Evolutionary conservation across 176 grass and related monocot species (phyloP).

Genomic region (Secale cereale): DNA sequence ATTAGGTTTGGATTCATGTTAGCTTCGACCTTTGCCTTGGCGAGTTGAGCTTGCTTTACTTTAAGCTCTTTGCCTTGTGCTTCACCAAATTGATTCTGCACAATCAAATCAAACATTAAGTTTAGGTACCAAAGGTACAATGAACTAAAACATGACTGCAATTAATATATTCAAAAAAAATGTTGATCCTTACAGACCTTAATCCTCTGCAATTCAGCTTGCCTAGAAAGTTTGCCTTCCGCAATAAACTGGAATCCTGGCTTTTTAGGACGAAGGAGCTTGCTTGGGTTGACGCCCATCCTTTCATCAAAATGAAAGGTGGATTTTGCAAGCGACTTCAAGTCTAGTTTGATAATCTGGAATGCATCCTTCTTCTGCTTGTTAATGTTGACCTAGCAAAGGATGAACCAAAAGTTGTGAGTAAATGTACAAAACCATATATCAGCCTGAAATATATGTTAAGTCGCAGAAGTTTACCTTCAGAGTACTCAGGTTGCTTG

Average conservation of each 20-base stretch:
- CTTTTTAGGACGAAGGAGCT: conserved; percentile 77
- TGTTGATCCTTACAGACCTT: conserved; percentile 38
- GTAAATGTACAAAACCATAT: conserved; percentile 8
- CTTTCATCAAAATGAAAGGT: conserved; percentile 79
- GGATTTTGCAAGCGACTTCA: conserved; percentile 74
- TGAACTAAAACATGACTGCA: not conserved
- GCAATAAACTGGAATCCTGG: conserved; percentile 84
- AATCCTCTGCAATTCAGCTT: conserved; percentile 84
- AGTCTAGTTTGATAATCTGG: conserved; percentile 87
- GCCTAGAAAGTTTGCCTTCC: conserved; percentile 72
- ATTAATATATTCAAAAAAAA: not conserved
- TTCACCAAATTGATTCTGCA: conserved; percentile 95
- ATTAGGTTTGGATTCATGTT: conserved; percentile 90
- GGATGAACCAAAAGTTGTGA: conserved; percentile 8
- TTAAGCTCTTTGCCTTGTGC: conserved; percentile 84
- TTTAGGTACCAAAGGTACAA: conserved; percentile 12
- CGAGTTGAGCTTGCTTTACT: conserved; percentile 83
- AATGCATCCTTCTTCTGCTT: conserved; percentile 98
- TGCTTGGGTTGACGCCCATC: conserved; percentile 85
- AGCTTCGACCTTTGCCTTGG: conserved; percentile 73
- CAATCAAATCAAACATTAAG: conserved; percentile 7
- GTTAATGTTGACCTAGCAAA: conserved; percentile 90
- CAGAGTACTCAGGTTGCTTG: conserved; percentile 77
- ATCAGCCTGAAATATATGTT: not conserved
- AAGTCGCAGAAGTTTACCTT: conserved; percentile 56